Base-by-base conservation (phyloP, 2,329 filamentous ascomycete genomes). In the Botrytis pseudocinerea region DNA sequence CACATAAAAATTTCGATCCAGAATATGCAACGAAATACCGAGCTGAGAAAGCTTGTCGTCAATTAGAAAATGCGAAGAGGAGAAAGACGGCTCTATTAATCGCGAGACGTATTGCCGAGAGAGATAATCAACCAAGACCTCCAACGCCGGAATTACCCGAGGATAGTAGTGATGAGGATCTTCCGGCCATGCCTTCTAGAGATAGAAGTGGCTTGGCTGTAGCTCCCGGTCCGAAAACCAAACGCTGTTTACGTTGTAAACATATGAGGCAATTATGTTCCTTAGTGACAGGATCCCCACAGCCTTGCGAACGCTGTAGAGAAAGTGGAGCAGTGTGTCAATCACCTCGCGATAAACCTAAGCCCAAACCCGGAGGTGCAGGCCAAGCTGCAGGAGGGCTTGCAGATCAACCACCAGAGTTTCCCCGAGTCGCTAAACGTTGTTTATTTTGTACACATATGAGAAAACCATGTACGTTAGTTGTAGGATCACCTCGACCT, bases 121-220 rank as follows among this genome's bases (percentile, higher is more conserved):
- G 48, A 20, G 48, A 68, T 46, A n/a, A 65, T n/a, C 38, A 28
- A 35, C 35, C 46, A 25, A 48, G 70, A 25, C 70, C 70, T 12
- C 0, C 14, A 12, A 72, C 70, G 5, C 70, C 70, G 3, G 46
- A 46, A 20, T 8, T 59, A 8, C 46, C 62, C 2, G 62, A 59
- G 1, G 70, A 72, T 48, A 72, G 70, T 40, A 68, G 62, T 40
- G 70, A 72, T 59, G 70, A 72, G 25, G 70, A 72, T 60, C 40
- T 62, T 25, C 42, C 42, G 2, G 54, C 42, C 2, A 46, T 62
- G 20, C 57, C 57, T 16, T 7, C 66, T 5, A 40, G 32, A 25
- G 25, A 32, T 35, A 28, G 42, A n/a, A 28, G 25, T 12, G 57
- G 38, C 1, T 1, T 2, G 1, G 2, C 9, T 4, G 65, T 5